These are phyloP conservation scores for Thermoascus crustaceus DNA, from an alignment of 2,329 filamentous ascomycete species.

Conservation along the genomic window DNA sequence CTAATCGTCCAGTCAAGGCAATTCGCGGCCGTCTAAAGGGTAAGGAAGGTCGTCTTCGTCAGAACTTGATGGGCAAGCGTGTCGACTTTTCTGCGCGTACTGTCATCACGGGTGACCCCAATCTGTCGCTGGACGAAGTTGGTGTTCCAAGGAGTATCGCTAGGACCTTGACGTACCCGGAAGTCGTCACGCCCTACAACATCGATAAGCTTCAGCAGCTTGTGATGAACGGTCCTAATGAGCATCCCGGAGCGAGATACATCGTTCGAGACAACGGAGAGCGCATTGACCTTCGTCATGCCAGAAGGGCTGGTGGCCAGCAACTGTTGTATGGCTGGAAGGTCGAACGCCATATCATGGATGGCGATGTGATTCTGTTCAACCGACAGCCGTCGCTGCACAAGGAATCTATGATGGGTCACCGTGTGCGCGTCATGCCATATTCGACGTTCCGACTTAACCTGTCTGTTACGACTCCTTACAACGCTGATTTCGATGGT, in stretches of 20 bases:
- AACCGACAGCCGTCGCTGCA: constrained; percentile 98
- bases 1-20: constrained; percentile 89
- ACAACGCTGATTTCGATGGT: constrained; percentile 99
- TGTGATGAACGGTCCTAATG: constrained; percentile 87
- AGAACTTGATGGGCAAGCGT: constrained; percentile 99
- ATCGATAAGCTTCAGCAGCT: constrained; percentile 83
- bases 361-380: constrained; percentile 98
- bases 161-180: constrained; percentile 85
- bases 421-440: constrained; percentile 94
- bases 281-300: constrained; percentile 88
- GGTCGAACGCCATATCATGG: constrained; percentile 91
- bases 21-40: constrained; percentile 97
- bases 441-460: constrained; percentile 98
- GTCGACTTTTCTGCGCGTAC: constrained; percentile 99
- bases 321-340: constrained; percentile 97
- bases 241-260: constrained; percentile 93
- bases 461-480: constrained; percentile 92
- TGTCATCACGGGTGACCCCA: constrained; percentile 97
- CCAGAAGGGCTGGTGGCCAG: constrained; percentile 69
- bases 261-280: constrained; percentile 91
- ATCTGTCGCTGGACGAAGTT: constrained; percentile 91
- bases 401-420: constrained; percentile 99
- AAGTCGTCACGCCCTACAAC: constrained; percentile 96
- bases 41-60: constrained; percentile 94
- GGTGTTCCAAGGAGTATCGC: constrained; percentile 93